Conservation (phyloP, 2,329 filamentous ascomycete species). For the Botrytis squamosa region DNA sequence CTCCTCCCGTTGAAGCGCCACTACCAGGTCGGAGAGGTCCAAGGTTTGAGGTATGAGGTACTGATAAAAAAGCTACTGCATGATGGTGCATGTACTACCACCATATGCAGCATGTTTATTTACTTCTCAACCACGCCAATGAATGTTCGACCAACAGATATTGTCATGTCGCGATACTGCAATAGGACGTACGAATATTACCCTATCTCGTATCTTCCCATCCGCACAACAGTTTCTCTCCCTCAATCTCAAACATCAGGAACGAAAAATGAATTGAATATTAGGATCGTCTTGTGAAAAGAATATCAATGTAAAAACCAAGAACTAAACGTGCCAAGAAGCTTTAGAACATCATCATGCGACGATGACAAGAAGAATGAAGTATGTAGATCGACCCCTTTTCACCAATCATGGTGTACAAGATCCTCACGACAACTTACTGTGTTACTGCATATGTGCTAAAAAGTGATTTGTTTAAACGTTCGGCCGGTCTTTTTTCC, state of each 20-base stretch:
- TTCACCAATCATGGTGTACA: conserved; percentile 9
- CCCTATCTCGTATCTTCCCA: not conserved
- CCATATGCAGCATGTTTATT: conserved; percentile 8
- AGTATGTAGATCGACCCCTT: conserved; percentile 12
- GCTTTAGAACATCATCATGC: conserved; percentile 5
- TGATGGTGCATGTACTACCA: not conserved
- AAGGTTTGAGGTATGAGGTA: not conserved
- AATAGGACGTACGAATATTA: not conserved
- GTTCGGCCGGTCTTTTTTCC: not conserved
- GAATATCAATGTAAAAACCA: not conserved
- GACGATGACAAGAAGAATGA: conserved; percentile 5
- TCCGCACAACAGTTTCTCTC: not conserved
- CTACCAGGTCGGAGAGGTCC: not conserved
- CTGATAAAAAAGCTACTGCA: not conserved
- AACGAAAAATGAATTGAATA: not conserved
- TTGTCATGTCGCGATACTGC: not conserved
- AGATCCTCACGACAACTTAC: not conserved
- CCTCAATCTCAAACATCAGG: not conserved
- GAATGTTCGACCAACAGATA: not conserved
- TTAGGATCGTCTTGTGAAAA: not conserved
- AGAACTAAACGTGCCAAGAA: not conserved
- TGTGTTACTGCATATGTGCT: not conserved
- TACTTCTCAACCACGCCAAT: not conserved
- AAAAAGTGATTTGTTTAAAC: not conserved
- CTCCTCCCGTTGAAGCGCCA: not conserved